Evolutionary conservation across 2,329 filamentous ascomycete genomes (phyloP).

Genomic region (Trichoderma sp.): DNA sequence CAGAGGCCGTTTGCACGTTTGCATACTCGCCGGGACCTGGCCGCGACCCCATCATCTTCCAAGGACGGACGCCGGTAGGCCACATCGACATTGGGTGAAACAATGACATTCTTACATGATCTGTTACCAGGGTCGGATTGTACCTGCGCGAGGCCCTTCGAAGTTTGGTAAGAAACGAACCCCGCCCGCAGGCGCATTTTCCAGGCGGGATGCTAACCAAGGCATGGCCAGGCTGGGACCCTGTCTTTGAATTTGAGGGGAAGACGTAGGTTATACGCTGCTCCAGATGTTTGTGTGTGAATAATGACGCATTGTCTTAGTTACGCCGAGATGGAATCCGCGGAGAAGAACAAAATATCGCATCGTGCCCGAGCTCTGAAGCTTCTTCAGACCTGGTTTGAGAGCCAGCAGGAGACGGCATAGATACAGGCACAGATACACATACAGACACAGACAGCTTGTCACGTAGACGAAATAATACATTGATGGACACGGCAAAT

Average conservation of each 20-base stretch:
- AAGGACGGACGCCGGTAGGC: conserved; percentile 77
- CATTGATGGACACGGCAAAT: not conserved
- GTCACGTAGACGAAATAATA: not conserved
- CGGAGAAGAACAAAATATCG: conserved; percentile 85
- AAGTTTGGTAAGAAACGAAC: conserved; percentile 66
- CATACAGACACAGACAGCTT: no score
- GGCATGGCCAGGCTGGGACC: conserved; percentile 73
- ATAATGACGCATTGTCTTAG: conserved; percentile 35
- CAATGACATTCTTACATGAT: not conserved
- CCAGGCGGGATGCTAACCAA: not conserved
- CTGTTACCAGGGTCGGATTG: conserved; percentile 63
- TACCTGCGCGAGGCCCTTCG: conserved; percentile 73
- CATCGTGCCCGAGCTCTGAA: conserved; percentile 84
- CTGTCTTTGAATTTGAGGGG: conserved; percentile 91
- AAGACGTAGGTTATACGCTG: conserved; percentile 58
- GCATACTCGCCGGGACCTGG: conserved; percentile 85
- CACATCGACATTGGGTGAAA: not conserved
- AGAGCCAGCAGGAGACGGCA: not conserved
- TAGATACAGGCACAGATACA: no score
- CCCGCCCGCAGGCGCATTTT: not conserved
- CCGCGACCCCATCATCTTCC: conserved; percentile 80
- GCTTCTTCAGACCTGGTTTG: conserved; percentile 80
- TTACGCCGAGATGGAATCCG: conserved; percentile 91
- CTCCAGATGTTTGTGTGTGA: not conserved
- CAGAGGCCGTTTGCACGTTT: conserved; percentile 94